Base-by-base conservation (phyloP, 2,329 filamentous ascomycete genomes). In the Graphium sp. region DNA sequence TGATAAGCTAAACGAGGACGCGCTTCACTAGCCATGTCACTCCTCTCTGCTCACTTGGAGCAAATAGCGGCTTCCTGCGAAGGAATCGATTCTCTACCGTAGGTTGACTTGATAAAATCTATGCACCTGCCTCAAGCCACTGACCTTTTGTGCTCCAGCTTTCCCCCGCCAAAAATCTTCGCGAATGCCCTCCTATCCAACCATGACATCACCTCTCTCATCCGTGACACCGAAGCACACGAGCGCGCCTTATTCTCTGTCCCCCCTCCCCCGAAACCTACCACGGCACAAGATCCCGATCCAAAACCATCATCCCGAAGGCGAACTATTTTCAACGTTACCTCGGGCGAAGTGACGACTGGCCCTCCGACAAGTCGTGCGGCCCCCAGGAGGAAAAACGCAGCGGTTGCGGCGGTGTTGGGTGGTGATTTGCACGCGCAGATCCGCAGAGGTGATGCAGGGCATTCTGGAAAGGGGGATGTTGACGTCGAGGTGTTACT, bases 171-270 rank as follows among this genome's bases (percentile, higher is more conserved):
- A n/a, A 91, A 82, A 44, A 84, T 89, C 45, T 98, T 95, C 56
- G 89, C 85, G 40, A 94, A 92, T 49, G 84, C 89, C 19, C 66
- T 98, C 22, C 73, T 95, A 27, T 74, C 77, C 32, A 74, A 74
- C 39, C 76, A 85, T 50, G 89, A 98, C 50, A 95, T 98, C 41
- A 95, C 89, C 4, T 71, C 81, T 9, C 60, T 98, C 26, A 94
- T 98, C 44, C 80, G 89, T 35, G 89, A 98, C 49, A 94, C 87
- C 4, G 89, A 98, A 52, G 58, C 78, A 14, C 87, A 95, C 55
- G 89, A 98, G 51, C 78, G 85, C 43, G 87, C 87, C 6, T 71
- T 98, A 12, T 98, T 95, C 58, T 91, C 87, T 21, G 75, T 93
- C 1, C 84, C 87, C 1, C 73, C 80, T 0, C 70, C 79, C 1